Conservation (phyloP, 1,139 yeast species). For the Barnettozyma hawaiiensis region DNA sequence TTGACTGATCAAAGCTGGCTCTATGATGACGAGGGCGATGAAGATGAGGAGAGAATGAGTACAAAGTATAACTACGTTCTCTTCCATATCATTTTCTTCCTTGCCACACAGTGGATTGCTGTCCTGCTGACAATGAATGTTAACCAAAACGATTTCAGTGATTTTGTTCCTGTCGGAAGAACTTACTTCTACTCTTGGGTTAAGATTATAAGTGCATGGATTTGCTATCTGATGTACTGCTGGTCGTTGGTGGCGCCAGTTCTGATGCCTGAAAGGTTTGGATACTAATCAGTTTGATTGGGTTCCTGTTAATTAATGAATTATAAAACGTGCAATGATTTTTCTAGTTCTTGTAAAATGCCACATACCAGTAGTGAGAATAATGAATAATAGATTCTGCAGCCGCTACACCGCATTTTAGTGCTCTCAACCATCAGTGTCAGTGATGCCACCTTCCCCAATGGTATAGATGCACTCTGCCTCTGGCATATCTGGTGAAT, state of each 20-base stretch:
- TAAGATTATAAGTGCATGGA: constrained; percentile 88
- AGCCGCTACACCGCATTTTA: no score
- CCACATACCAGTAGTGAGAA: not conserved
- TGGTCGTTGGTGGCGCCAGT: constrained; percentile 95
- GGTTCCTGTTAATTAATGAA: no score
- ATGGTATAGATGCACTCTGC: constrained; percentile 50
- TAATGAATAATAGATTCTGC: no score
- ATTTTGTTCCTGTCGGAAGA: constrained; percentile 94
- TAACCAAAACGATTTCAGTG: constrained; percentile 76
- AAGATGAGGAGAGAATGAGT: constrained; percentile 43
- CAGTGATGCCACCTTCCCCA: constrained; percentile 48
- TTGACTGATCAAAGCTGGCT: constrained; percentile 62
- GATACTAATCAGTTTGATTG: constrained; percentile 8
- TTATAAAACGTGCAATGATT: not conserved
- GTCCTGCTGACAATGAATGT: constrained; percentile 90
- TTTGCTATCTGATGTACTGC: constrained; percentile 75
- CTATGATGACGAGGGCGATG: constrained; percentile 41
- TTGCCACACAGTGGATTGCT: constrained; percentile 97
- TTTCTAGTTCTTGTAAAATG: not conserved
- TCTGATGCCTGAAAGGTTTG: constrained; percentile 83
- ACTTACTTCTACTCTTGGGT: constrained; percentile 96
- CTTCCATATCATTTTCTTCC: constrained; percentile 85
- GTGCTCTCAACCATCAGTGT: constrained; percentile 29
- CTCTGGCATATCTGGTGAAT: constrained; percentile 61
- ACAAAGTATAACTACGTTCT: constrained; percentile 85